Percentiles rank a stretch among this genome's conserved stretches.
Conservation (phyloP, 345 rosid genomes). For the Geranium rotundifolium region DNA sequence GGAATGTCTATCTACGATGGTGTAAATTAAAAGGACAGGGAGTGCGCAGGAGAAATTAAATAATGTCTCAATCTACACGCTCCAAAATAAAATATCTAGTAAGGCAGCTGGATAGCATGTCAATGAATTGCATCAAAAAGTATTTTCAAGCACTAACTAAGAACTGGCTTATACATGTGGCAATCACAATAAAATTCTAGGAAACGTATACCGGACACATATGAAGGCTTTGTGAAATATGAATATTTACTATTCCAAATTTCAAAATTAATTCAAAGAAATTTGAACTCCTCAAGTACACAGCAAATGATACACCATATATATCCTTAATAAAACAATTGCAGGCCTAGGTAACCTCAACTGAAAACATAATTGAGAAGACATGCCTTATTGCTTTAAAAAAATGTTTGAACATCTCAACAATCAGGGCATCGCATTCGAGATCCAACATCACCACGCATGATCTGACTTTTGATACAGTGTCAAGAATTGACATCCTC, state of each 20-base stretch:
- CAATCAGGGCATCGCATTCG: constrained; percentile 75
- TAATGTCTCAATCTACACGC: no score
- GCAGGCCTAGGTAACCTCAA: not conserved
- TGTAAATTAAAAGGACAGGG: no score
- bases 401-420: constrained; percentile 87
- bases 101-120: no score
- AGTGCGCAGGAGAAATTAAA: no score
- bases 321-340: not conserved
- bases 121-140: no score
- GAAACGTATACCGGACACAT: no score
- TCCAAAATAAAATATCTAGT: no score
- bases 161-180: no score
- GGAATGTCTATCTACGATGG: no score
- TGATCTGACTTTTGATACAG: constrained; percentile 91
- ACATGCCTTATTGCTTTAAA: constrained; percentile 67
- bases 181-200: no score
- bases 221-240: not conserved
- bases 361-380: constrained; percentile 5
- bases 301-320: no score
- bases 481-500: constrained; percentile 80
- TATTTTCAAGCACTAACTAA: no score
- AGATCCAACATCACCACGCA: constrained; percentile 98
- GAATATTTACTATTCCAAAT: not conserved
- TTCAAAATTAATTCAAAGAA: not conserved
- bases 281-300: not conserved